A percentile compares a stretch with the other conserved stretches of the same genome.
Conservation (phyloP, 192 early-diverging fungal genomes). For the Globomyces pollinis-pini region DNA sequence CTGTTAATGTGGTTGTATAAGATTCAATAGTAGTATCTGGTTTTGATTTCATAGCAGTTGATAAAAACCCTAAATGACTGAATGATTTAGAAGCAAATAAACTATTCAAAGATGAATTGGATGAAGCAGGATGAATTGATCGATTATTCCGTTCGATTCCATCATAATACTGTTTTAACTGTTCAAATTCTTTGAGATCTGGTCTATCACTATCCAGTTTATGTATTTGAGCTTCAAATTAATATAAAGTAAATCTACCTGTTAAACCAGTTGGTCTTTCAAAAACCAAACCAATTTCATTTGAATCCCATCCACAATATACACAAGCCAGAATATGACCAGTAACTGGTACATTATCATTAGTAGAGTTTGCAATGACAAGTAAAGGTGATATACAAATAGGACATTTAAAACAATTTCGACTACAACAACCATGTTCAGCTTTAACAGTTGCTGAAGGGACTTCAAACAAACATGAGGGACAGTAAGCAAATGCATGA, state of each 20-base stretch:
- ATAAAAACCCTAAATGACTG: not conserved
- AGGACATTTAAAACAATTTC: conserved; percentile 93
- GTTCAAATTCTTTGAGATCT: conserved; percentile 75
- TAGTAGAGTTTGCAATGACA: conserved; percentile 50
- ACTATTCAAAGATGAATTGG: not conserved
- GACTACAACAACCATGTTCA: conserved; percentile 87
- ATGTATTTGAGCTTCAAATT: conserved; percentile 66
- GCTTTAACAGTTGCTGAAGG: conserved; percentile 91
- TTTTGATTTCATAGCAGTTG: not conserved
- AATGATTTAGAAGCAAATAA: not conserved
- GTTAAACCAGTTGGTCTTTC: conserved; percentile 88
- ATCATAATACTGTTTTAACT: conserved; percentile 80
- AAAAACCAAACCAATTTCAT: conserved; percentile 86
- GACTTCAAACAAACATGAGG: conserved; percentile 95
- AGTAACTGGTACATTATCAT: too few relatives aligned
- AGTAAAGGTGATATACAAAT: conserved; percentile 69
- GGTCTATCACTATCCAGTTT: conserved; percentile 59
- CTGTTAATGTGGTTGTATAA: not conserved
- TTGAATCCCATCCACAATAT: conserved; percentile 84
- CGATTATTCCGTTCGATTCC: conserved; percentile 42
- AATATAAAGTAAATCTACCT: conserved; percentile 11
- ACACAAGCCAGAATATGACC: conserved; percentile 73
- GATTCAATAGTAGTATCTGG: not conserved
- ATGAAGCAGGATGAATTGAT: not conserved
- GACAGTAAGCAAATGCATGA: conserved; percentile 85